These are phyloP conservation scores for Ceratocystis ficicola DNA, from an alignment of 2,329 filamentous ascomycete genomes.

Conservation along the genomic window DNA sequence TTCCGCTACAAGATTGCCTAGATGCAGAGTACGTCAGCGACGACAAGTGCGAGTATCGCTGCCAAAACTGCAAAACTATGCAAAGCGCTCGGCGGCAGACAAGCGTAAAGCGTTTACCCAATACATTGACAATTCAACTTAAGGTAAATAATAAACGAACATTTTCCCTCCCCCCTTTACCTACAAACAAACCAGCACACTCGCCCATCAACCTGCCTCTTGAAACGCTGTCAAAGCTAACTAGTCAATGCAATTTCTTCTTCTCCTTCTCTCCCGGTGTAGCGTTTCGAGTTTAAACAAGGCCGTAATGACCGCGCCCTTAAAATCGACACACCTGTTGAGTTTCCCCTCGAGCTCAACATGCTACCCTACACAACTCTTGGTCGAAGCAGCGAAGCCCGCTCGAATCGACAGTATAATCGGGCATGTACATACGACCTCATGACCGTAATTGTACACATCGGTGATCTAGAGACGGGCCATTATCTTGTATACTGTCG, in stretches of 20 bases:
- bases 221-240: not conserved
- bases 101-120: constrained; percentile 71
- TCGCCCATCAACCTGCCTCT: no score
- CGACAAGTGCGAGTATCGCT: constrained; percentile 83
- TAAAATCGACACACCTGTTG: constrained; percentile 78
- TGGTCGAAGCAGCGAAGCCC: constrained; percentile 39
- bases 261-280: not conserved
- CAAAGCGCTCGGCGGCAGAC: constrained; percentile 76
- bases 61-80: constrained; percentile 62
- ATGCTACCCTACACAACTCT: constrained; percentile 80
- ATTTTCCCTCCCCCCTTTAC: not conserved
- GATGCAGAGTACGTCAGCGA: constrained; percentile 74
- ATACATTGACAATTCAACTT: constrained; percentile 81
- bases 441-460: constrained; percentile 80
- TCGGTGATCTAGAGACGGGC: constrained; percentile 83
- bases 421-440: constrained; percentile 72
- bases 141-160: constrained; percentile 47
- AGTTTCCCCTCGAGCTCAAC: constrained; percentile 76
- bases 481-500: constrained; percentile 86
- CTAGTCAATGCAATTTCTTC: no score
- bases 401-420: constrained; percentile 42
- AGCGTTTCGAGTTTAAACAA: constrained; percentile 63
- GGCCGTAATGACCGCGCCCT: constrained; percentile 55
- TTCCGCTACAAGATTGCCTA: constrained; percentile 61
- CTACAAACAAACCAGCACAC: no score